These are phyloP conservation scores for Hypericum perforatum DNA, from an alignment of 345 rosid species.

Conservation along the genomic window DNA sequence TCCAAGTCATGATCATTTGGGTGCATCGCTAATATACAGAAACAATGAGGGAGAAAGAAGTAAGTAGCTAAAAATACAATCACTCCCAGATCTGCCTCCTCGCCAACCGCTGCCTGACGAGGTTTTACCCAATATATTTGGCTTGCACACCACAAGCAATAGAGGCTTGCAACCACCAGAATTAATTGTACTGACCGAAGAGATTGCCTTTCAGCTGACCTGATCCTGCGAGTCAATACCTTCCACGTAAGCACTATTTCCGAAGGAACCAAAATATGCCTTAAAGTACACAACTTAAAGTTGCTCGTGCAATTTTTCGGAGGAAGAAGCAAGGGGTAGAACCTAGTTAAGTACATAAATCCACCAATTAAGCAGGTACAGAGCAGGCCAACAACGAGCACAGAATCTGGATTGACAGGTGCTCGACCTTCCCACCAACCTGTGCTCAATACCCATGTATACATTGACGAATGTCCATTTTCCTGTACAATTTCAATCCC, in stretches of 20 bases:
- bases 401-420: slow-evolving; percentile 55
- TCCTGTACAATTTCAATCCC: slow-evolving; percentile 27
- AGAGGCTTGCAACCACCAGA: slow-evolving; percentile 31
- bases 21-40: slow-evolving; percentile 42
- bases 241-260: neutral
- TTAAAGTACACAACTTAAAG: neutral
- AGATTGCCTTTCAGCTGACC: slow-evolving; percentile 22
- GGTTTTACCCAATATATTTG: slow-evolving; percentile 51
- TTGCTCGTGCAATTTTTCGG: neutral
- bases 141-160: slow-evolving; percentile 55
- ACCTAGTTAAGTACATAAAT: slow-evolving; percentile 57
- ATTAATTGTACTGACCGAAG: slow-evolving; percentile 29
- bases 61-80: slow-evolving; percentile 34
- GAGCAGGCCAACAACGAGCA: slow-evolving; percentile 38
- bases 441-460: slow-evolving; percentile 59
- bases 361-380: slow-evolving; percentile 44
- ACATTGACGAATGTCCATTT: slow-evolving; percentile 49
- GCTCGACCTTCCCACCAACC: slow-evolving; percentile 66
- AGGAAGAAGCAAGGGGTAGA: neutral
- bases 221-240: slow-evolving; percentile 25
- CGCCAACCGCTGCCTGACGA: slow-evolving; percentile 56
- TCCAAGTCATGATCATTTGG: slow-evolving; percentile 16
- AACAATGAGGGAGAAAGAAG: slow-evolving; percentile 44
- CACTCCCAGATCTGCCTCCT: slow-evolving; percentile 72
- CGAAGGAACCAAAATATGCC: slow-evolving; percentile 1